Evolutionary conservation across 2,329 filamentous ascomycete genomes (phyloP), one percentile per base, ranked within the genome.

Genomic region (Leptoxyphium fumago): DNA sequence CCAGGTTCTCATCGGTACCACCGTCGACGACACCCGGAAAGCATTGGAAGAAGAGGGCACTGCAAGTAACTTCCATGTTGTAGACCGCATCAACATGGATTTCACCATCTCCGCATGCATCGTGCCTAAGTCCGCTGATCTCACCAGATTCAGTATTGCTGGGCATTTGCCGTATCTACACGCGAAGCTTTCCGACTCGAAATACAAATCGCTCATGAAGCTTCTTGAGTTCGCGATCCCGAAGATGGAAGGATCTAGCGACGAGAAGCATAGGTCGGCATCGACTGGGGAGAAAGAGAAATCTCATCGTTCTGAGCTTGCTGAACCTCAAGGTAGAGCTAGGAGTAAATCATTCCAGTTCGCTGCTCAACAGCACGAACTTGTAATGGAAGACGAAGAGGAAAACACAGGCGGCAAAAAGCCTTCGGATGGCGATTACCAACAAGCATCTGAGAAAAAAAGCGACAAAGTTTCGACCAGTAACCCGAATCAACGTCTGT

Each of bases 91-190:
- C 68, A 98, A 94, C 53, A 84, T 99, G 54, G 85, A 96, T 61
- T 96, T 99, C 60, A 79, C 87, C 10, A 78, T 99, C n/a, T 88
- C 95, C 60, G 82, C 84, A 15, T 98, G 88, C 7, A 99, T 99
- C 52, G 70, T 98, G n/a, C 91, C 91, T 0, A 95, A 95, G 59
- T 86, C 86, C 1, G 83, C 89, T 0, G 93, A 95, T 50, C 69
- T 99, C 41, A 93, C 91, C 11, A 91, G 91, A 56, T 80, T 95
- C 52, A 82, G 85, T 48, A 78, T 99, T 29, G 93, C 87, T 1
- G 91, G 91, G 2, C 86, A 93, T 54, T 71, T 99, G 43, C 91
- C 93, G 0, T 80, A 96, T 43, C 71, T 99, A 1, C 89, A 96
- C 61, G 91, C 84, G 10, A 84, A 84, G 0, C 80, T 93, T 32